phyloP scores from a whole-genome alignment of 441 rosid species.

The Mallotus japonicus region DNA sequence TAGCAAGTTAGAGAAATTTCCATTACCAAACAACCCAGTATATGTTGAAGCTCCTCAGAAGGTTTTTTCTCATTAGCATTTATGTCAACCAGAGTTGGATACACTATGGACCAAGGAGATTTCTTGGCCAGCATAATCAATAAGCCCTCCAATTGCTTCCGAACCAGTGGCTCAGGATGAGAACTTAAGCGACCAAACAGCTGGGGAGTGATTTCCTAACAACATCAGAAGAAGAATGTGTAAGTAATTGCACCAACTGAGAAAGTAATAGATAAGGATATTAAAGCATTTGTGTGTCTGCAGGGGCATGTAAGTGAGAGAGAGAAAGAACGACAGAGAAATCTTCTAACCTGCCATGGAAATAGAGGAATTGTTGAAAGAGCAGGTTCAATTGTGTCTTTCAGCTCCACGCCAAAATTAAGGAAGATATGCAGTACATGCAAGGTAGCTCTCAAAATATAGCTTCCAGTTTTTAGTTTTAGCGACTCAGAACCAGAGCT shows the following conservation, averaged over 20 bases:
- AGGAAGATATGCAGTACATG: conserved; percentile 82
- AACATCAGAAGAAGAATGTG: background rate
- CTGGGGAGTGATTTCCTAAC: conserved; percentile 89
- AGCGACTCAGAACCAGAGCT: conserved; percentile 56
- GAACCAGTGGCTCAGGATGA: conserved; percentile 86
- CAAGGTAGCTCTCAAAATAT: conserved; percentile 79
- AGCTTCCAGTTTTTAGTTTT: conserved; percentile 61
- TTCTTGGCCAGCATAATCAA: conserved; percentile 82
- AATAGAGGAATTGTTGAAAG: conserved; percentile 82
- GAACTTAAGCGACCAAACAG: conserved; percentile 94
- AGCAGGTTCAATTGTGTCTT: conserved; percentile 74
- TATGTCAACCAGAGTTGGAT: conserved; percentile 87
- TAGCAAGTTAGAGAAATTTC: conserved; percentile 20
- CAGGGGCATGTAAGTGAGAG: background rate
- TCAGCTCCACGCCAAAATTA: conserved; percentile 85
- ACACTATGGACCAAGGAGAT: conserved; percentile 92
- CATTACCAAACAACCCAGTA: conserved; percentile 83
- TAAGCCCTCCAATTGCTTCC: conserved; percentile 84
- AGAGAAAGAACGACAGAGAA: conserved; percentile 27
- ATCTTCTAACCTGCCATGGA: conserved; percentile 86
- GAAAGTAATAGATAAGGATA: conserved; percentile 1
- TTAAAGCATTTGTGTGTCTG: background rate
- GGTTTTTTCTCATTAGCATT: conserved; percentile 73
- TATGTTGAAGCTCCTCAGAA: conserved; percentile 84
- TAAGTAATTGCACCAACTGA: background rate